Percentiles rank a stretch among this genome's conserved stretches.
Conservation (phyloP, 164 flowering plant genomes). For the Aristolochia fimbriata region DNA sequence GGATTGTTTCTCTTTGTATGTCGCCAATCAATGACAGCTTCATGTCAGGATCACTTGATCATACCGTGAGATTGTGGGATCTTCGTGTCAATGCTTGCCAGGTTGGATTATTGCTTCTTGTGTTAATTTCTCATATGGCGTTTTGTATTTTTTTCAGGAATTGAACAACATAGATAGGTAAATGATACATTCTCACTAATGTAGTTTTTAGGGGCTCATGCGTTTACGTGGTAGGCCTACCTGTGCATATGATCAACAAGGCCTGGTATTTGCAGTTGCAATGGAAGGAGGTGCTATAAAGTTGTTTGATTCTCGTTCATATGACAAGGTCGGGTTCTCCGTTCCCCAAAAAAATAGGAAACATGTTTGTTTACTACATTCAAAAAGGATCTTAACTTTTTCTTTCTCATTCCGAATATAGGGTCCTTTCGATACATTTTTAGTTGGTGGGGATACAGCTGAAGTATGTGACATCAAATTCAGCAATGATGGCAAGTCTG, state of each 20-base stretch:
- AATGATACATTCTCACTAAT: conserved; percentile 33
- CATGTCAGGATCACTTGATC: conserved; percentile 99
- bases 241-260: conserved; percentile 96
- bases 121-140: not conserved
- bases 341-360: not conserved
- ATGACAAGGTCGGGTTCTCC: conserved; percentile 64
- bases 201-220: conserved; percentile 83
- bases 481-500: conserved; percentile 96
- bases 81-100: conserved; percentile 98
- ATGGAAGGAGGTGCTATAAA: conserved; percentile 99
- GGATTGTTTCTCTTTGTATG: conserved; percentile 95
- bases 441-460: conserved; percentile 98
- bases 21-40: conserved; percentile 97
- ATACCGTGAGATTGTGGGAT: conserved; percentile 92
- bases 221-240: conserved; percentile 91
- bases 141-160: not conserved
- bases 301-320: conserved; percentile 94
- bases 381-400: not conserved
- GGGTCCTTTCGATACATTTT: conserved; percentile 98
- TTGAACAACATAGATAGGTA: not conserved
- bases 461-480: conserved; percentile 96
- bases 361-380: not conserved
- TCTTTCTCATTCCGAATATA: conserved; percentile 16
- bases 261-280: conserved; percentile 97
- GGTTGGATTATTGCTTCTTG: conserved; percentile 36